Conservation (phyloP, 257 asterid species). For the Salvia rosmarinus region DNA sequence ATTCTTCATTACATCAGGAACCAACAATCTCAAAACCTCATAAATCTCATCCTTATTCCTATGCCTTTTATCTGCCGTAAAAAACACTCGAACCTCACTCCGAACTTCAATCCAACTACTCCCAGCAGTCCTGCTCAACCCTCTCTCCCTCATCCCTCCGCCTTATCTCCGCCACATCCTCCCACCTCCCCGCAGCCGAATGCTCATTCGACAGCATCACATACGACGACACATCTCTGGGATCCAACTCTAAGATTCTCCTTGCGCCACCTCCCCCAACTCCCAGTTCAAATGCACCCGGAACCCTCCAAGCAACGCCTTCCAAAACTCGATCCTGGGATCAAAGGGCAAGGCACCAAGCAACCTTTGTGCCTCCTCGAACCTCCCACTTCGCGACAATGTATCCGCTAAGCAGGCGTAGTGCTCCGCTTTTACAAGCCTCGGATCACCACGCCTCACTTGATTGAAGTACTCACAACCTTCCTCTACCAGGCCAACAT, state of each 20-base stretch:
- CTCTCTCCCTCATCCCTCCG: slow-evolving; percentile 61
- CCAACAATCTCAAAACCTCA: slow-evolving; percentile 40
- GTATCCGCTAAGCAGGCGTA: slow-evolving; percentile 80
- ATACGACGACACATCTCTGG: slow-evolving; percentile 80
- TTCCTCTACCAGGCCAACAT: slow-evolving; percentile 66
- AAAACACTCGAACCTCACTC: slow-evolving; percentile 67
- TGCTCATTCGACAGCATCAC: slow-evolving; percentile 89
- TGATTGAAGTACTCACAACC: slow-evolving; percentile 58
- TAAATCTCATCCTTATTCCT: slow-evolving; percentile 45
- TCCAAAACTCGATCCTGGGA: slow-evolving; percentile 89
- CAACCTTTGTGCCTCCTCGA: slow-evolving; percentile 63
- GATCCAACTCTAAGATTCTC: slow-evolving; percentile 67
- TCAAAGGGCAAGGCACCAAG: slow-evolving; percentile 72
- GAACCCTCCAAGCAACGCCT: slow-evolving; percentile 84
- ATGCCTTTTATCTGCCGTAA: slow-evolving; percentile 60
- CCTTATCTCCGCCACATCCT: slow-evolving; percentile 48
- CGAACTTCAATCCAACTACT: slow-evolving; percentile 80
- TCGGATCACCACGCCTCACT: slow-evolving; percentile 43
- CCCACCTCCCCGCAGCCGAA: slow-evolving; percentile 85
- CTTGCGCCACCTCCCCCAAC: slow-evolving; percentile 63
- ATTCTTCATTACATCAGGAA: slow-evolving; percentile 40
- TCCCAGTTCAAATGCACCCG: slow-evolving; percentile 61
- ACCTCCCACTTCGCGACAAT: slow-evolving; percentile 80
- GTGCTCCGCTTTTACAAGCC: slow-evolving; percentile 63
- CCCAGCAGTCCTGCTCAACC: slow-evolving; percentile 69